Evolutionary conservation across 1,139 yeast genomes (phyloP).

Genomic region (Maudiozyma humilis): DNA sequence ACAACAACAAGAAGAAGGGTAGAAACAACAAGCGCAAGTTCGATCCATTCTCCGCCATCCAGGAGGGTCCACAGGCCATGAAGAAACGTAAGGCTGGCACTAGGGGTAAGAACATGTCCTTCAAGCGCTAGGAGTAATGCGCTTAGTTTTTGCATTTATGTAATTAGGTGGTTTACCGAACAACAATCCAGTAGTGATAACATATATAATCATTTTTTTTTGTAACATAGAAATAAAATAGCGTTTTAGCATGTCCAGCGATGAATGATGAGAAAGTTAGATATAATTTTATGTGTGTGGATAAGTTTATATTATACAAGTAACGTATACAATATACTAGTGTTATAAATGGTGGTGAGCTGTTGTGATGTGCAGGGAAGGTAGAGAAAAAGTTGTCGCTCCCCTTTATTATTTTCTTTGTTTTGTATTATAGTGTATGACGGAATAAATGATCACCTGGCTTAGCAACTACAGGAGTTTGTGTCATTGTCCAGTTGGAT

Average conservation of each 20-base stretch:
- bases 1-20: conserved; percentile 13
- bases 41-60: conserved; percentile 49
- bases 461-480: conserved; percentile 66
- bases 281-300: background rate
- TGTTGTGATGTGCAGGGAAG: no score
- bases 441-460: background rate
- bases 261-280: no score
- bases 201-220: no score
- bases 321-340: background rate
- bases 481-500: conserved; percentile 82
- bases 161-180: background rate
- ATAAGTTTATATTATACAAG: background rate
- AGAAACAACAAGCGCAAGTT: conserved; percentile 40
- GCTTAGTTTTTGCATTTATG: background rate
- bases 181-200: background rate
- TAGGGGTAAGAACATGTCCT: conserved; percentile 44
- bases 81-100: conserved; percentile 39
- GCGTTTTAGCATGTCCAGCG: no score
- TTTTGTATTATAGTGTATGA: background rate
- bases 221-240: background rate
- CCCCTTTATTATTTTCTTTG: no score
- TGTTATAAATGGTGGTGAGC: background rate
- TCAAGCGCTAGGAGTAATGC: conserved; percentile 29
- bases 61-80: conserved; percentile 43
- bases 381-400: background rate